Evolutionary conservation across 2,329 filamentous ascomycete genomes (phyloP).

Genomic region (Rutstroemia sydowiana): DNA sequence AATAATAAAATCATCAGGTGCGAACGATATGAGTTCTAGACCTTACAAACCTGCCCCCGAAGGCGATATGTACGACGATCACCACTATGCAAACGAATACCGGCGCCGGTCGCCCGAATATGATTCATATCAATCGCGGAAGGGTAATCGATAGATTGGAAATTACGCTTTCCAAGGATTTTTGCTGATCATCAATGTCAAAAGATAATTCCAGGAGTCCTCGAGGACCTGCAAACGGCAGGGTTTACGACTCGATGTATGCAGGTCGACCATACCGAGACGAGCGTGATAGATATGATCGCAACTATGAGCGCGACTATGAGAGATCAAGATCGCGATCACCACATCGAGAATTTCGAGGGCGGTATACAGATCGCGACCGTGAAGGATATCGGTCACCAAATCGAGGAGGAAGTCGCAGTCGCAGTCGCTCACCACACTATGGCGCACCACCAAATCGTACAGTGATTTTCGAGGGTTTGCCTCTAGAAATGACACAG

Average conservation of each 20-base stretch:
- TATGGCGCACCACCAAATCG: constrained; percentile 36
- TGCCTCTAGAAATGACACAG: constrained; percentile 42
- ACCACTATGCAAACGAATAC: constrained; percentile 24
- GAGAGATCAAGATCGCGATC: constrained; percentile 34
- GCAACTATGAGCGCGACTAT: constrained; percentile 31
- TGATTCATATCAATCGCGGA: constrained; percentile 27
- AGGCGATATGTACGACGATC: constrained; percentile 39
- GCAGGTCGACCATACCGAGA: constrained; percentile 24
- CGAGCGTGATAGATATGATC: constrained; percentile 27
- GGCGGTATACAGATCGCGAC: constrained; percentile 30
- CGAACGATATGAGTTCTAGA: constrained; percentile 2
- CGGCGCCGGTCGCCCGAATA: constrained; percentile 19
- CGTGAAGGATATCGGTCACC: constrained; percentile 29
- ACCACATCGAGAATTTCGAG: constrained; percentile 28
- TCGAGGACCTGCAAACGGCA: constrained; percentile 20
- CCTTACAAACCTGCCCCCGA: constrained; percentile 14
- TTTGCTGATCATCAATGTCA: constrained; percentile 30
- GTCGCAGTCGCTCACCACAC: constrained; percentile 27
- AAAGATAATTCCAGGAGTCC: constrained; percentile 29
- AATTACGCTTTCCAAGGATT: constrained; percentile 21
- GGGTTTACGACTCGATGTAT: constrained; percentile 13
- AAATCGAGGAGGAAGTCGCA: constrained; percentile 24
- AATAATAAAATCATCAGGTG: not conserved
- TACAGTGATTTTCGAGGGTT: constrained; percentile 48
- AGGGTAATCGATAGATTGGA: constrained; percentile 32